Evolutionary conservation across 345 rosid species (phyloP).

Genomic region (Cardiospermum halicacabum): DNA sequence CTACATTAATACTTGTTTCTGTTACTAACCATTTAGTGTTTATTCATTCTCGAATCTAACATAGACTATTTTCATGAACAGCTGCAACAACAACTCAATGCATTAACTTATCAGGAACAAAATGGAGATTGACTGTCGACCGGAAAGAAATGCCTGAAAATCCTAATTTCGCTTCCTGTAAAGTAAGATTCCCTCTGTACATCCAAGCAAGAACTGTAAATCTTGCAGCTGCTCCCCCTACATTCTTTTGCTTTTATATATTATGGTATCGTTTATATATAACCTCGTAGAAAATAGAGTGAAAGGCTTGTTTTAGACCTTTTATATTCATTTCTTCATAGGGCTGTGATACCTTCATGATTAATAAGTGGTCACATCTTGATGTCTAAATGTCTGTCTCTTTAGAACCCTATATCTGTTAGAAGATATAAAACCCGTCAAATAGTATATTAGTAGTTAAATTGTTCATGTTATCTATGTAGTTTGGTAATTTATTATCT

Average conservation of each 20-base stretch:
- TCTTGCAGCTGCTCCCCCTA: slow-evolving; percentile 15
- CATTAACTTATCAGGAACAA: slow-evolving; percentile 43
- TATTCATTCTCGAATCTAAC: not conserved
- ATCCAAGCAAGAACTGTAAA: slow-evolving; percentile 28
- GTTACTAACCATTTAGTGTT: not conserved
- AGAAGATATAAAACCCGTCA: not conserved
- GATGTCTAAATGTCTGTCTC: not conserved
- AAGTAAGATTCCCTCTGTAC: slow-evolving; percentile 19
- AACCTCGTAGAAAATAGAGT: not conserved
- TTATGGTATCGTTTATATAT: slow-evolving; percentile 4
- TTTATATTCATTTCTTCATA: not conserved
- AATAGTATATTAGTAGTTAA: not conserved
- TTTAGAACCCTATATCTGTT: not conserved
- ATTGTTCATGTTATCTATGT: no score
- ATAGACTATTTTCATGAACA: slow-evolving; percentile 26
- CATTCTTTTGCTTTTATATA: slow-evolving; percentile 11
- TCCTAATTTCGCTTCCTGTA: slow-evolving; percentile 7
- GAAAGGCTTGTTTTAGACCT: slow-evolving; percentile 5
- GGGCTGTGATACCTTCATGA: slow-evolving; percentile 12
- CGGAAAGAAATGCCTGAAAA: slow-evolving; percentile 34
- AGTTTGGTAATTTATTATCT: no score
- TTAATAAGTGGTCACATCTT: slow-evolving; percentile 13
- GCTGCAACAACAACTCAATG: slow-evolving; percentile 63
- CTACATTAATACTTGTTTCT: not conserved
- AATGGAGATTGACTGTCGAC: slow-evolving; percentile 35